Evolutionary conservation across 768 basidiomycete genomes (phyloP).

Genomic region (Boletus reticuloceps): DNA sequence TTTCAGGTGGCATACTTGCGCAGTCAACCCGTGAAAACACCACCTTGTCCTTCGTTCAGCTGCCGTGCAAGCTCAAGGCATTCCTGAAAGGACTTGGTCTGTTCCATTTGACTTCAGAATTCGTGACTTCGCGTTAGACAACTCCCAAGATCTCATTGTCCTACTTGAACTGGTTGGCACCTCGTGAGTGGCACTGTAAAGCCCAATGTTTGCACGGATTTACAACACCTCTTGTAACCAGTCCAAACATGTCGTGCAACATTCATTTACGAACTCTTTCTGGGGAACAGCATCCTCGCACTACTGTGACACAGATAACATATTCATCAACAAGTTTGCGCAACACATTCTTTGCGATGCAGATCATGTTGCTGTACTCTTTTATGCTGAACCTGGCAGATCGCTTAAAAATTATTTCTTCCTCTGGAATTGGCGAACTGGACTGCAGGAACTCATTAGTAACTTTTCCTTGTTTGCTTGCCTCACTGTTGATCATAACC

Average conservation of each 20-base stretch:
- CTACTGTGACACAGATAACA: constrained; percentile 13
- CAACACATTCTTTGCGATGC: constrained; percentile 20
- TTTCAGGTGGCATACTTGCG: constrained; percentile 33
- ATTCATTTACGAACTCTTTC: constrained; percentile 31
- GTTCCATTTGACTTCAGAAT: constrained; percentile 24
- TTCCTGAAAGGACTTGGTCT: constrained; percentile 29
- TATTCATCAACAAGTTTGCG: constrained; percentile 2
- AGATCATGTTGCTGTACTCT: constrained; percentile 31
- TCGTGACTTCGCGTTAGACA: constrained; percentile 37
- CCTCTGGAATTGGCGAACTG: constrained; percentile 37
- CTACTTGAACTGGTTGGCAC: constrained; percentile 22
- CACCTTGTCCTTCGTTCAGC: constrained; percentile 23
- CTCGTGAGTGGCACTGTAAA: constrained; percentile 15
- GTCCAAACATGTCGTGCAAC: constrained; percentile 16
- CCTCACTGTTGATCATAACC: neutral
- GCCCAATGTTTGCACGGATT: neutral
- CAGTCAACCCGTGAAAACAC: constrained; percentile 17
- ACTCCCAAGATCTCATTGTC: constrained; percentile 35
- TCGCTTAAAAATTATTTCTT: constrained; percentile 14
- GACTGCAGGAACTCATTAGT: constrained; percentile 30
- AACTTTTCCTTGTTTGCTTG: neutral
- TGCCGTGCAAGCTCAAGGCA: constrained; percentile 31
- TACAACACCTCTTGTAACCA: constrained; percentile 6
- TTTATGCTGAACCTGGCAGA: constrained; percentile 7
- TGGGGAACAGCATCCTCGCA: constrained; percentile 28